phyloP scores from a whole-genome alignment of 2,329 filamentous ascomycete species.

The Curvularia sp. region DNA sequence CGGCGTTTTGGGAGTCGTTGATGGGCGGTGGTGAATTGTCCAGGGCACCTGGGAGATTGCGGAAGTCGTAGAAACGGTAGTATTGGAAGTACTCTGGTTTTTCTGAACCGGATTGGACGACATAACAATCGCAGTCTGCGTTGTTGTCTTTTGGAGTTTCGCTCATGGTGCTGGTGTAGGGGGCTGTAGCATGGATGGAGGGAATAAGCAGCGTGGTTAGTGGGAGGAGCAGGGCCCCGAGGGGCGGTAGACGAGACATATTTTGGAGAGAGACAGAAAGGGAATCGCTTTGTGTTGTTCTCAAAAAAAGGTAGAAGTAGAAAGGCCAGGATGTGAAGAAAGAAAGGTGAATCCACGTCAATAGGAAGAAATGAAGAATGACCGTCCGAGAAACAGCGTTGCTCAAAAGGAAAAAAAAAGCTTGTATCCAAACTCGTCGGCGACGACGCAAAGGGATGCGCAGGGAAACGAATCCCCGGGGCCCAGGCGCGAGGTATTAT shows the following conservation, averaged over 20 bases:
- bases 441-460: background rate
- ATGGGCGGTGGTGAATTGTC: conserved; percentile 34
- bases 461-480: background rate
- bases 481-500: background rate
- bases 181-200: conserved; percentile 30
- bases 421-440: background rate
- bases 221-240: conserved; percentile 36
- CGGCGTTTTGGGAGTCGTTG: conserved; percentile 33
- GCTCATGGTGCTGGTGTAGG: conserved; percentile 41
- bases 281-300: background rate
- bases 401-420: background rate
- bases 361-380: background rate
- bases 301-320: background rate
- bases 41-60: conserved; percentile 48
- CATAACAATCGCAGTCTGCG: conserved; percentile 57
- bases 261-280: background rate
- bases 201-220: conserved; percentile 34
- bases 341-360: background rate
- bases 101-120: conserved; percentile 53
- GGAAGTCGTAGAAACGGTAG: conserved; percentile 62
- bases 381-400: background rate
- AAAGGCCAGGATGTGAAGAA: background rate
- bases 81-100: conserved; percentile 58
- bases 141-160: conserved; percentile 45
- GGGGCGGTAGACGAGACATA: conserved; percentile 29